phyloP scores from a whole-genome alignment of 345 rosid species.

The Atalantia buxifolia region DNA sequence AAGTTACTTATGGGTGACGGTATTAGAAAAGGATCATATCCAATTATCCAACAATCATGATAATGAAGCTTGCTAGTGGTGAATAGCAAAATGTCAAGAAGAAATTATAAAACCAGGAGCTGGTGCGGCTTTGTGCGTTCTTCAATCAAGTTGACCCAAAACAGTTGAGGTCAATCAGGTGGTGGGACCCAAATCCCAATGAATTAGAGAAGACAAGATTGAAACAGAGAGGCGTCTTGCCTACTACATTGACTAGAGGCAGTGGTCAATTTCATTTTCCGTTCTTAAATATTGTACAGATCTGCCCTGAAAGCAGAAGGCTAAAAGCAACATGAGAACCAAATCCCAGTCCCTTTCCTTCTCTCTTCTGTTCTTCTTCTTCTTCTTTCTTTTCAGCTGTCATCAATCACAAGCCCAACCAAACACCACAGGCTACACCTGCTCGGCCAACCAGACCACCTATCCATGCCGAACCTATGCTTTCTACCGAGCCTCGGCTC shows the following conservation, averaged over 20 bases:
- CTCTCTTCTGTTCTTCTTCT: slow-evolving; percentile 24
- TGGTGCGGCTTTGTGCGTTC: background rate
- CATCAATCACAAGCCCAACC: slow-evolving; percentile 35
- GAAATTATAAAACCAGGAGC: background rate
- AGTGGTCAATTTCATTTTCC: background rate
- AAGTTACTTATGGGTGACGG: too few species aligned
- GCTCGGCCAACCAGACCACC: slow-evolving; percentile 33
- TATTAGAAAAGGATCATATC: background rate
- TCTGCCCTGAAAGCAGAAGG: background rate
- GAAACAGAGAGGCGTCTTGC: background rate
- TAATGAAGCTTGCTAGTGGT: background rate
- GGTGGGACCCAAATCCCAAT: background rate
- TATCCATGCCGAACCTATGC: slow-evolving; percentile 61
- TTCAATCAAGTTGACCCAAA: background rate
- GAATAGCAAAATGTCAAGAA: background rate
- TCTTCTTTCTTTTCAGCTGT: slow-evolving; percentile 21
- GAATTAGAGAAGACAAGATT: background rate
- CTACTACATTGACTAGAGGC: background rate
- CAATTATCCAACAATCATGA: background rate
- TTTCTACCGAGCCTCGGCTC: slow-evolving; percentile 44
- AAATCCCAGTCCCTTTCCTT: slow-evolving; percentile 7
- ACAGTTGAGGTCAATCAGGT: background rate
- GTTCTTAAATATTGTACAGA: background rate
- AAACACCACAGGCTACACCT: slow-evolving; percentile 40
- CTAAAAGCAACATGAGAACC: slow-evolving; percentile 16